Evolutionary conservation across 2,329 filamentous ascomycete genomes (phyloP).

Genomic region (Amesomyces nigricolor): DNA sequence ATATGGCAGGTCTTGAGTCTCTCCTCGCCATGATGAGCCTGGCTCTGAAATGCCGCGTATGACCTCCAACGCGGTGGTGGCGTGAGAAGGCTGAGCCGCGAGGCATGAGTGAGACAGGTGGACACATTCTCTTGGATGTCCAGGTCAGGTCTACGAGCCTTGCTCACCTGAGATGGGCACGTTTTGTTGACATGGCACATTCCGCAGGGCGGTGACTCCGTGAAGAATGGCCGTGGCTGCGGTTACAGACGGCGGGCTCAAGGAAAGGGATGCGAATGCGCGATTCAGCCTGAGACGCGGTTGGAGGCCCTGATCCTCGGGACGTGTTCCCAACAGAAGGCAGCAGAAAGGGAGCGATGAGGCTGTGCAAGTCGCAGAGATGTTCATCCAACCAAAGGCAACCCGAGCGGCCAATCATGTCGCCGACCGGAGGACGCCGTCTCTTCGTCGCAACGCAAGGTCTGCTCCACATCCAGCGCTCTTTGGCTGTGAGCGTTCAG

Average conservation of each 20-base stretch:
- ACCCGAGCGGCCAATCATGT: neutral
- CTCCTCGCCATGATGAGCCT: neutral
- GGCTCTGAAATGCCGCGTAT: constrained; percentile 10
- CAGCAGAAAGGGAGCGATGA: neutral
- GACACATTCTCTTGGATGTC: constrained; percentile 1
- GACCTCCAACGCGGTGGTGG: constrained; percentile 14
- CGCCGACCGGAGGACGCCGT: too few species aligned
- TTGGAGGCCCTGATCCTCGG: constrained; percentile 2
- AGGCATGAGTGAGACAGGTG: constrained; percentile 1
- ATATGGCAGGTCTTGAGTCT: constrained; percentile 4
- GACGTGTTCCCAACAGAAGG: neutral
- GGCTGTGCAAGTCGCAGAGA: constrained; percentile 12
- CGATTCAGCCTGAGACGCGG: constrained; percentile 5
- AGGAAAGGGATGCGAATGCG: neutral
- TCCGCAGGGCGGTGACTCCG: constrained; percentile 6
- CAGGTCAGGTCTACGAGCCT: neutral
- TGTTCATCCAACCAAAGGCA: neutral
- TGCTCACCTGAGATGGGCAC: neutral
- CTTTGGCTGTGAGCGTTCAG: neutral
- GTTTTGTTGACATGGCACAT: neutral
- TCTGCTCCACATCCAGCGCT: neutral
- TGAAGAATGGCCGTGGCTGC: constrained; percentile 1
- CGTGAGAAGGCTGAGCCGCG: constrained; percentile 16
- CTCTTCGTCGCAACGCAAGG: too few species aligned
- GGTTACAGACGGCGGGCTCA: neutral